phyloP scores from a whole-genome alignment of 352 stramenopile genomes.

The Globisporangium echinulatum region DNA sequence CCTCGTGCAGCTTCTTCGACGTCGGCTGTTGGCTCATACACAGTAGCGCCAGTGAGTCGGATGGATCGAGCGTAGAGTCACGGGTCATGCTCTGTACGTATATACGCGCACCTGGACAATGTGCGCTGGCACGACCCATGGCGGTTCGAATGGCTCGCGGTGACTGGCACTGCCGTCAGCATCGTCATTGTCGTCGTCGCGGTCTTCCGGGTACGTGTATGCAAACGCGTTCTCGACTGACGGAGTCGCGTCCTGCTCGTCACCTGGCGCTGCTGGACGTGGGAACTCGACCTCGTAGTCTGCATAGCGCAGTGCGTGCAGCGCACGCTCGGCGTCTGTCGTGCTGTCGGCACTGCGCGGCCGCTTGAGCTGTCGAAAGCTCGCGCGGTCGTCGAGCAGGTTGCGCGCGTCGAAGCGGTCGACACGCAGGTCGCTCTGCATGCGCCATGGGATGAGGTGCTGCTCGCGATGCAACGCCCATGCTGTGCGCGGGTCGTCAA shows the following conservation, averaged over 20 bases:
- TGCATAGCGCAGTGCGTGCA: conserved; percentile 39
- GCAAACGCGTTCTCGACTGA: conserved; percentile 27
- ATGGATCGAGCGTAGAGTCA: too few species aligned
- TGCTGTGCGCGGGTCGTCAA: conserved; percentile 34
- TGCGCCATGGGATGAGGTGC: conserved; percentile 51
- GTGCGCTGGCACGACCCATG: conserved; percentile 20
- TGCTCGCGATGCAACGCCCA: conserved; percentile 47
- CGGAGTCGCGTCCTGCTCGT: conserved; percentile 1
- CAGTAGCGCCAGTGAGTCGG: neutral
- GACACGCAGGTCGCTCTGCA: conserved; percentile 28
- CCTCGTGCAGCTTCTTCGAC: conserved; percentile 33
- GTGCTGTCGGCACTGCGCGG: conserved; percentile 1
- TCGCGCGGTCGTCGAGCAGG: conserved; percentile 35
- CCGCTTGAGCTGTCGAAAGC: conserved; percentile 51
- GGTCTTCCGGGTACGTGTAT: conserved; percentile 34
- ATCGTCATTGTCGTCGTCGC: conserved; percentile 12
- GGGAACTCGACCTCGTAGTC: conserved; percentile 42
- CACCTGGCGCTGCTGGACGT: conserved; percentile 6
- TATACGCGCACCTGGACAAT: conserved; percentile 19
- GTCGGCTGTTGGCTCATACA: conserved; percentile 20
- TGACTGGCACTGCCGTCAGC: conserved; percentile 10
- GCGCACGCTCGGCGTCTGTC: conserved; percentile 4
- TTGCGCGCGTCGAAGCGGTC: conserved; percentile 65
- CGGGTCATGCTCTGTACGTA: too few species aligned
- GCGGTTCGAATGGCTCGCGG: conserved; percentile 19